These are phyloP conservation scores for Phytophthora constricta DNA, from an alignment of 352 stramenopile species.

Conservation along the genomic window DNA sequence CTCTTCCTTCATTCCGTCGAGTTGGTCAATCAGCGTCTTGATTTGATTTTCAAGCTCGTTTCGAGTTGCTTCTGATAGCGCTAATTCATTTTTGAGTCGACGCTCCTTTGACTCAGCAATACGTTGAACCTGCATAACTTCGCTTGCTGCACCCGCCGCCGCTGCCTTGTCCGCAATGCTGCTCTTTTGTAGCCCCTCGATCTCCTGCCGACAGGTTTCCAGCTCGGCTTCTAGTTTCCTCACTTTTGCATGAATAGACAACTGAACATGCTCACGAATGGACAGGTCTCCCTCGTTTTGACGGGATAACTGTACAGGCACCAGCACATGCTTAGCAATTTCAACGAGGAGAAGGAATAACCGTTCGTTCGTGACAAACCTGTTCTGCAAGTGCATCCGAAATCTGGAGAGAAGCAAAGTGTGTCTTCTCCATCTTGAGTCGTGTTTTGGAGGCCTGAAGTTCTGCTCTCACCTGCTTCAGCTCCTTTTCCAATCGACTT, in stretches of 20 bases:
- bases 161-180: conserved; percentile 43
- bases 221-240: conserved; percentile 47
- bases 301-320: conserved; percentile 37
- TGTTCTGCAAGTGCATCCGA: conserved; percentile 70
- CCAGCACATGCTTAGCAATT: not conserved
- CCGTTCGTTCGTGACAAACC: conserved; percentile 26
- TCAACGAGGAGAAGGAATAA: not conserved
- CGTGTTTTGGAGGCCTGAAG: conserved; percentile 37
- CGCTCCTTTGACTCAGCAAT: conserved; percentile 43
- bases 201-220: conserved; percentile 41
- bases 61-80: conserved; percentile 57
- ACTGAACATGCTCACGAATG: conserved; percentile 66
- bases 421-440: conserved; percentile 67
- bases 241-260: conserved; percentile 59
- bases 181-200: conserved; percentile 36
- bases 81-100: conserved; percentile 54
- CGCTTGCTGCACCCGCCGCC: conserved; percentile 33
- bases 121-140: conserved; percentile 40
- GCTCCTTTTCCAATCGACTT: conserved; percentile 33
- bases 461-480: conserved; percentile 31
- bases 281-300: conserved; percentile 66
- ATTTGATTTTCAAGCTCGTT: conserved; percentile 64
- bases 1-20: conserved; percentile 59
- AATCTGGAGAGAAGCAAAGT: conserved; percentile 68
- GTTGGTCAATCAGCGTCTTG: conserved; percentile 43